Base-by-base conservation (phyloP, 495 filamentous ascomycete genomes). In the Daldinia childiae region DNA sequence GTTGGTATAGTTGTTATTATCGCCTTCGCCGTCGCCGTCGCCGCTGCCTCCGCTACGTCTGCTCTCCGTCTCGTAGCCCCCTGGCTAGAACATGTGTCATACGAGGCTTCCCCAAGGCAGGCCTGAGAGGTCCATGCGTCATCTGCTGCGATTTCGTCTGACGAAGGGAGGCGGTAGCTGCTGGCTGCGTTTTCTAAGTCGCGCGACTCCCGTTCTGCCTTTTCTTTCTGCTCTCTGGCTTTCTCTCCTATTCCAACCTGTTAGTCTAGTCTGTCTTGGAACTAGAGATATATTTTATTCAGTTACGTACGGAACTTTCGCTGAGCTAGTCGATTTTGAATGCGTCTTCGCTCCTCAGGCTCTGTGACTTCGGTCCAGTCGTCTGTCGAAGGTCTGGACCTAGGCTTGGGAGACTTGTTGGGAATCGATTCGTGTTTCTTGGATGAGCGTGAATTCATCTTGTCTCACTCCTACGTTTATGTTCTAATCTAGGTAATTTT, bases 51-150 rank as follows among this genome's bases (percentile, higher is more conserved):
- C 77, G 66, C 76, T 71, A 14, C 72, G 77, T 50, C 76, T 71
- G 59, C 75, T 77, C 59, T 85, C 84, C 27, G 77, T 78, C 48
- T 82, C 80, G 67, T 87, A 85, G 17, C 89, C 88, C 88, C 9
- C 80, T 77, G 8, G 83, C 77, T 0, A 90, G 79, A 3, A 90
- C 80, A 67, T 87, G 83, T 29, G 78, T 77, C 79, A 91, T 78
- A 63, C 81, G 48, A 90, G 57, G 24, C 87, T 82, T 19, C 89
- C 89, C 89, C 89, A 91, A 0, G 89, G 89, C 3, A 91, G 75
- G 4, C 89, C 89, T 0, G 87, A 87, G 11, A 87, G 82, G 39
- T 86, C 83, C 14, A 54, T 6, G 1, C 74, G 27, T 80, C 76
- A 30, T 78, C 82, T 43, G 76, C 69, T 36, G 82, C 84, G 58